Percentiles rank a stretch among this genome's conserved stretches.
phyloP scores from a whole-genome alignment of 768 basidiomycete genomes.

The Pisolithus orientalis region DNA sequence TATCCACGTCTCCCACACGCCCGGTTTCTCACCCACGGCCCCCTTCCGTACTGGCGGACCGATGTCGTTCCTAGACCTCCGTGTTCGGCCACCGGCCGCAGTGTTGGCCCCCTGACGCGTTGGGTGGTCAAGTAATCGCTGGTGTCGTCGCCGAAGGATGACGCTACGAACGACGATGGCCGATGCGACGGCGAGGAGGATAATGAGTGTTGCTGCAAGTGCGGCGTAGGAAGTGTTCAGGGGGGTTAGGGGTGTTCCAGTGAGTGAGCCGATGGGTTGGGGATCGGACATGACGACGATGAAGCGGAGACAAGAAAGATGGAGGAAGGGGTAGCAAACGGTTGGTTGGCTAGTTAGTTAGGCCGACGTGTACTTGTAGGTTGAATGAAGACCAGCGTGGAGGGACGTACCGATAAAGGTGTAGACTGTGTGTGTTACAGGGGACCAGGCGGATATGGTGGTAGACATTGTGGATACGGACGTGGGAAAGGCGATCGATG shows the following conservation, averaged over 20 bases:
- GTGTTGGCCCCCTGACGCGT: constrained; percentile 49
- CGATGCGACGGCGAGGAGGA: constrained; percentile 60
- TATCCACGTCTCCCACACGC: constrained; percentile 25
- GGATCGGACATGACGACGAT: constrained; percentile 14
- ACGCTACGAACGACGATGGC: constrained; percentile 63
- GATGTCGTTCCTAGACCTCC: constrained; percentile 36
- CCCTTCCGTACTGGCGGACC: constrained; percentile 16
- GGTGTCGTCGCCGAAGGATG: constrained; percentile 55
- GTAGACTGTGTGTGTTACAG: constrained; percentile 18
- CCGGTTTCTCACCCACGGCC: constrained; percentile 26
- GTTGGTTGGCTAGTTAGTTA: constrained; percentile 1
- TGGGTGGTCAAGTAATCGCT: constrained; percentile 53
- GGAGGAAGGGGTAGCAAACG: no score
- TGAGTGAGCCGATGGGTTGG: not conserved
- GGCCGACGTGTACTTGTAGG: not conserved
- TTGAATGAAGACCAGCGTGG: not conserved
- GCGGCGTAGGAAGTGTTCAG: constrained; percentile 32
- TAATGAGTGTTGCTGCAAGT: constrained; percentile 56
- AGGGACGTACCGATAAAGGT: constrained; percentile 26
- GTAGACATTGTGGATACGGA: not conserved
- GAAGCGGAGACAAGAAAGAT: not conserved
- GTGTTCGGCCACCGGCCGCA: no score
- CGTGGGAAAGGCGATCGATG: not conserved
- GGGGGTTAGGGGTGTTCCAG: constrained; percentile 2
- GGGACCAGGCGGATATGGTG: not conserved